These are phyloP conservation scores for Inosperma sp. DNA, from an alignment of 768 basidiomycete species.

Conservation along the genomic window DNA sequence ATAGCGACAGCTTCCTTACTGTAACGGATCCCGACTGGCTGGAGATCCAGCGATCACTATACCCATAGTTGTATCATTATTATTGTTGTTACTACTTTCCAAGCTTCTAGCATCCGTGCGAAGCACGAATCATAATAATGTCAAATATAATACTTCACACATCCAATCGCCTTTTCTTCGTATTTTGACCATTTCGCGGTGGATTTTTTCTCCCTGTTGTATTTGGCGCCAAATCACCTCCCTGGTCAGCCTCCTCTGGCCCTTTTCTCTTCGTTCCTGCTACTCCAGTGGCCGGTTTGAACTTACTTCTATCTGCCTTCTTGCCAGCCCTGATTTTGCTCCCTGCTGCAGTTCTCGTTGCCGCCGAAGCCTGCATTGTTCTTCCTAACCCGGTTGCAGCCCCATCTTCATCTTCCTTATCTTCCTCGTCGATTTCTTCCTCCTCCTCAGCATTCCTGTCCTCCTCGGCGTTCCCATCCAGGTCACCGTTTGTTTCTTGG, in stretches of 20 bases:
- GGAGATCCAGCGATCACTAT: too few relatives aligned
- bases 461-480: background rate
- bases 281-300: background rate
- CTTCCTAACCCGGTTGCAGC: background rate
- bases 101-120: too few relatives aligned
- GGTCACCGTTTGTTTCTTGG: too few relatives aligned
- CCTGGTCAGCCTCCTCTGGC: background rate
- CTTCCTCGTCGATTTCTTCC: background rate
- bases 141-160: too few relatives aligned
- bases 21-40: too few relatives aligned
- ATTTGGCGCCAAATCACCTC: background rate
- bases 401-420: background rate
- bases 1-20: too few relatives aligned
- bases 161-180: too few relatives aligned
- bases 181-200: background rate
- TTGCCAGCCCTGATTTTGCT: background rate
- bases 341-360: background rate
- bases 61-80: too few relatives aligned
- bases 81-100: too few relatives aligned
- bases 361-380: background rate
- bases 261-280: constrained; percentile 1
- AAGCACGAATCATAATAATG: too few relatives aligned
- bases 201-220: background rate
- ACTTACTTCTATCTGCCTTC: background rate
- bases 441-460: background rate